phyloP scores from a whole-genome alignment of 2,329 filamentous ascomycete genomes.

The Penicillium crustosum region DNA sequence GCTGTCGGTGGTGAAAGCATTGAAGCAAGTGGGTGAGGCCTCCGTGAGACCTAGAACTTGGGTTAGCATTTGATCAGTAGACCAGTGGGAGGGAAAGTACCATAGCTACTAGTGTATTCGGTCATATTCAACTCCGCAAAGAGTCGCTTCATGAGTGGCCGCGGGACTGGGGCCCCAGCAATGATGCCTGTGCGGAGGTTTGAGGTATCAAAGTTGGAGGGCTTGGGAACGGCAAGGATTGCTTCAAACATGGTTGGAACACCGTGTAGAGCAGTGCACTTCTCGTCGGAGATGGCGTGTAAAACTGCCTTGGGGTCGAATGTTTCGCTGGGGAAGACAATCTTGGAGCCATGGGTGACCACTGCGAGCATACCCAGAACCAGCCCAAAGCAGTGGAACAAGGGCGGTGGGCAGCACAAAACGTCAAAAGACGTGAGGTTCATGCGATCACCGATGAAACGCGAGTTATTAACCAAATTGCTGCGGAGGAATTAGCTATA shows the following conservation, averaged over 20 bases:
- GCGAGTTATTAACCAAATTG: conserved; percentile 60
- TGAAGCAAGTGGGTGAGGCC: conserved; percentile 77
- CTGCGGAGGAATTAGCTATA: conserved; percentile 24
- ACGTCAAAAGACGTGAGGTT: conserved; percentile 64
- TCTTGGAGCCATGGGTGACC: conserved; percentile 71
- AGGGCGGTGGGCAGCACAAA: conserved; percentile 76
- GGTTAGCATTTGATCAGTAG: neutral
- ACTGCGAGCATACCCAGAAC: conserved; percentile 72
- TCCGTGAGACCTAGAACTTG: conserved; percentile 63
- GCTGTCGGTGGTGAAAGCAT: conserved; percentile 71
- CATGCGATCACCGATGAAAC: conserved; percentile 74
- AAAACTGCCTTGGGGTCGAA: conserved; percentile 70
- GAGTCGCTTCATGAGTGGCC: conserved; percentile 71
- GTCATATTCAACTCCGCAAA: conserved; percentile 71
- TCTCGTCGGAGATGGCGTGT: conserved; percentile 64
- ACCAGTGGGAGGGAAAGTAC: conserved; percentile 11
- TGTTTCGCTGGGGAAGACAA: conserved; percentile 72
- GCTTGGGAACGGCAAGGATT: conserved; percentile 52
- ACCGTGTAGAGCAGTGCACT: conserved; percentile 73
- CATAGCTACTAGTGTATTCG: conserved; percentile 68
- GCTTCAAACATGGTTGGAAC: conserved; percentile 84
- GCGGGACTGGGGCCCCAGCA: conserved; percentile 73
- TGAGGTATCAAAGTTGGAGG: conserved; percentile 49
- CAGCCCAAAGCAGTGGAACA: conserved; percentile 85
- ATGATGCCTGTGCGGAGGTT: conserved; percentile 73